Conservation (phyloP, 2,329 filamentous ascomycete genomes). For the Ophiocordyceps unilateralis region DNA sequence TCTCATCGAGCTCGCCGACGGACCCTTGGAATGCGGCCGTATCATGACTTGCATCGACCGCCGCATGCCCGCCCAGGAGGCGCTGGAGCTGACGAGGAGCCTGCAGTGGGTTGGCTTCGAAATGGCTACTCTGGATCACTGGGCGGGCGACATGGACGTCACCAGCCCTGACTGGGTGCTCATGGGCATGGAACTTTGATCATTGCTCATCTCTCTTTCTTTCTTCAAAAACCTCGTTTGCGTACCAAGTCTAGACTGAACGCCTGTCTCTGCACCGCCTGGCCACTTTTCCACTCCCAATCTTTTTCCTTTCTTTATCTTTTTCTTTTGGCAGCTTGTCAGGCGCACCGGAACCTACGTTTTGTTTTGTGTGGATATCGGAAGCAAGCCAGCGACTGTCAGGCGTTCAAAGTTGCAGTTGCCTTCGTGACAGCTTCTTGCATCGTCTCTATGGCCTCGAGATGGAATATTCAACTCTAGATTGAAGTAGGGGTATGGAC, state of each 20-base stretch:
- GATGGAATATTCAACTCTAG: neutral
- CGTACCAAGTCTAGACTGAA: no score
- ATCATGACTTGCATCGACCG: constrained; percentile 73
- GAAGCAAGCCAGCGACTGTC: neutral
- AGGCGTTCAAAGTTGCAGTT: neutral
- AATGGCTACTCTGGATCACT: constrained; percentile 62
- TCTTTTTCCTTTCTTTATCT: neutral
- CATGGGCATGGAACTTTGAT: constrained; percentile 71
- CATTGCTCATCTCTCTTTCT: neutral
- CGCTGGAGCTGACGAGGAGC: constrained; percentile 56
- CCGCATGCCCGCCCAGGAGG: constrained; percentile 40
- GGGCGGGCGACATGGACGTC: constrained; percentile 45
- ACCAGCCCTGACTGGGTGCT: constrained; percentile 72
- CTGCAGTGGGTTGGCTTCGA: constrained; percentile 90
- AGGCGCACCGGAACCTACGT: neutral
- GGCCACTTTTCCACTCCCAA: neutral
- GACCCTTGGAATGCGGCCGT: constrained; percentile 57
- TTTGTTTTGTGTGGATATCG: neutral
- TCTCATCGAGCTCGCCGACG: constrained; percentile 72
- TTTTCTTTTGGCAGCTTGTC: neutral
- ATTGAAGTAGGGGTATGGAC: no score
- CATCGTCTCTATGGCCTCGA: neutral
- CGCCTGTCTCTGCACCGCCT: neutral
- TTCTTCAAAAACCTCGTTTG: neutral
- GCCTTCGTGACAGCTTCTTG: neutral